A percentile compares a stretch with the other conserved stretches of the same genome.
Conservation (phyloP, 148 eudicot genomes). For the Diospyros lotus region DNA sequence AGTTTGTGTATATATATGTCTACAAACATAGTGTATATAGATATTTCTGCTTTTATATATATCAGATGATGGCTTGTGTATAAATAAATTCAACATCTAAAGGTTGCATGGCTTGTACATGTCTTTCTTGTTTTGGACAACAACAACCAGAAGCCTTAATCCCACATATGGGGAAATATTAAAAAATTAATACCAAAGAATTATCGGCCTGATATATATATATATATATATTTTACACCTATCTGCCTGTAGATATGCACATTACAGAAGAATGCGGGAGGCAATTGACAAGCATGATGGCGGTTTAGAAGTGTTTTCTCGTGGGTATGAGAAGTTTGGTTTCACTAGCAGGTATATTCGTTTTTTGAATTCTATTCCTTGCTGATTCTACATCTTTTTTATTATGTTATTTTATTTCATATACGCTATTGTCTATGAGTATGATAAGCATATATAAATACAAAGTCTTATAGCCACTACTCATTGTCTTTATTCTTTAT, state of each 20-base stretch:
- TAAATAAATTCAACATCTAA: too few species aligned
- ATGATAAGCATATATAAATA: too few species aligned
- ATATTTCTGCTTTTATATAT: too few species aligned
- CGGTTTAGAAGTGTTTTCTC: slow-evolving; percentile 85
- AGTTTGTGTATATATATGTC: background rate
- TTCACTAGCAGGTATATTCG: slow-evolving; percentile 66
- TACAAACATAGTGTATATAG: too few species aligned
- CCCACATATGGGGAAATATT: background rate
- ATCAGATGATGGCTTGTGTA: too few species aligned
- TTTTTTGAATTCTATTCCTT: slow-evolving; percentile 3
- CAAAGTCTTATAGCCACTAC: background rate
- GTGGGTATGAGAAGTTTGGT: slow-evolving; percentile 90
- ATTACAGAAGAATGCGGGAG: slow-evolving; percentile 71
- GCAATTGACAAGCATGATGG: slow-evolving; percentile 83
- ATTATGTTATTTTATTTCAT: background rate
- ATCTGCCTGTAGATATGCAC: slow-evolving; percentile 44
- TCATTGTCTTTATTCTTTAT: background rate
- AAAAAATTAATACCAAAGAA: background rate
- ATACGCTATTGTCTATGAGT: background rate
- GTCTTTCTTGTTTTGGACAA: too few species aligned
- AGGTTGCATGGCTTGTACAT: too few species aligned
- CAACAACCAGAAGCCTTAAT: too few species aligned
- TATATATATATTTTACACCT: background rate
- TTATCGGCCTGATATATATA: background rate
- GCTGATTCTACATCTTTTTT: background rate